Evolutionary conservation across 257 asterid species (phyloP).

Genomic region (Nicotiana tomentosiformis): DNA sequence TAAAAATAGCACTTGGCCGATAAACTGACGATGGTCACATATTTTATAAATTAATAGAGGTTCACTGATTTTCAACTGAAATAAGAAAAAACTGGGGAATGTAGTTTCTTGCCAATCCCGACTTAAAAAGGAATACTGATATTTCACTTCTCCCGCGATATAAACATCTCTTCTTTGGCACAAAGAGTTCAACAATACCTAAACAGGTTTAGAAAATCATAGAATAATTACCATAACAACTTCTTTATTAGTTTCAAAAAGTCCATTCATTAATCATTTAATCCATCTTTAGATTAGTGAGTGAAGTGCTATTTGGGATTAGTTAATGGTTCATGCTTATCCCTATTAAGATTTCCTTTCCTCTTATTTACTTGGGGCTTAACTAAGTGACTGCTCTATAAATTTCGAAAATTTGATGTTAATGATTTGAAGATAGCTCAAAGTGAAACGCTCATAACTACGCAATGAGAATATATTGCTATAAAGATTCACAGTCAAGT

Average conservation of each 20-base stretch:
- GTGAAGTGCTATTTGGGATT: neutral
- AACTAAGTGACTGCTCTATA: neutral
- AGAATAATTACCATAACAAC: neutral
- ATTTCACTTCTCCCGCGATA: too few relatives aligned
- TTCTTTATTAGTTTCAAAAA: neutral
- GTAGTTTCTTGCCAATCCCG: neutral
- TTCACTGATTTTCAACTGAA: neutral
- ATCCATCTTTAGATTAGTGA: neutral
- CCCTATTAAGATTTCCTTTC: neutral
- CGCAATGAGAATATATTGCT: neutral
- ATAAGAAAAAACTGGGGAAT: neutral
- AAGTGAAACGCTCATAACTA: neutral
- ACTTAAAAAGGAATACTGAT: neutral
- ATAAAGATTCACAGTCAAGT: neutral
- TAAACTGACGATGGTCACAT: neutral
- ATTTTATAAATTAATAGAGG: neutral
- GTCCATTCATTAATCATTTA: neutral
- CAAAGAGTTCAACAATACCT: neutral
- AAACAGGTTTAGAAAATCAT: neutral
- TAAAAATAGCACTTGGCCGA: neutral
- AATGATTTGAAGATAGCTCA: neutral
- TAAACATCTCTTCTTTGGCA: neutral
- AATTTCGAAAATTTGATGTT: neutral
- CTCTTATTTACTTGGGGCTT: neutral
- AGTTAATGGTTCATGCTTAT: neutral